A percentile compares a stretch with the other conserved stretches of the same genome.
Evolutionary conservation across 139 green algal genomes (phyloP).

Genomic region (Eudorina sp.): DNA sequence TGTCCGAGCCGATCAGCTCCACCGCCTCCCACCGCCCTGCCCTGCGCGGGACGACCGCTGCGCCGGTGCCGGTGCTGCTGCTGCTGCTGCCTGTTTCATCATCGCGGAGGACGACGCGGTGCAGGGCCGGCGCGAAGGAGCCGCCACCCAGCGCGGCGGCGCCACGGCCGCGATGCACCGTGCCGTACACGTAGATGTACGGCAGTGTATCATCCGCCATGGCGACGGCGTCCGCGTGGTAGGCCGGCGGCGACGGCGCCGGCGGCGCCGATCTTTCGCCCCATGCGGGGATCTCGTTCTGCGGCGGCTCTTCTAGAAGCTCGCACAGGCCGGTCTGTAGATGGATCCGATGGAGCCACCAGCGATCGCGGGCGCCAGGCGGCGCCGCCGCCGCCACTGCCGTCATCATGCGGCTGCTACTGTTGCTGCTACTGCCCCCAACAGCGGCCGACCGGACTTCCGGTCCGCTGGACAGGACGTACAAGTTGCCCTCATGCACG

Average conservation of each 20-base stretch:
- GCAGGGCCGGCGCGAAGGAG: neutral
- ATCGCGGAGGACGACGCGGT: neutral
- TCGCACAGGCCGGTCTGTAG: neutral
- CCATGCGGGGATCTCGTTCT: no score
- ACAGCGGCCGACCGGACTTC: no score
- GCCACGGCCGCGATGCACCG: neutral
- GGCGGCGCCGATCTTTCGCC: neutral
- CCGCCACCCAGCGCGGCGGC: neutral
- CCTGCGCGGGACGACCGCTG: no score
- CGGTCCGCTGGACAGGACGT: conserved; percentile 10
- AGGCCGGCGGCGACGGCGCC: neutral
- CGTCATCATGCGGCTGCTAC: neutral
- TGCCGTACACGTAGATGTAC: conserved; percentile 46
- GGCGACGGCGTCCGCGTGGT: conserved; percentile 7
- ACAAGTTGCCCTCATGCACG: neutral
- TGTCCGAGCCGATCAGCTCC: neutral
- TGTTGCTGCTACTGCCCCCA: neutral
- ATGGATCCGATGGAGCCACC: conserved; percentile 23
- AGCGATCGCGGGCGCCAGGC: neutral
- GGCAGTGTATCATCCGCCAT: conserved; percentile 38
- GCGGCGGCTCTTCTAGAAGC: neutral
- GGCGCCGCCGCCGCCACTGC: neutral
- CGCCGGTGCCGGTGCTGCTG: neutral
- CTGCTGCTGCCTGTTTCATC: neutral
- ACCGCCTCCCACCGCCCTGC: neutral